A percentile compares a stretch with the other conserved stretches of the same genome.
phyloP scores from a whole-genome alignment of 805 yeast species.

The Tetrapisispora namnaoensis region DNA sequence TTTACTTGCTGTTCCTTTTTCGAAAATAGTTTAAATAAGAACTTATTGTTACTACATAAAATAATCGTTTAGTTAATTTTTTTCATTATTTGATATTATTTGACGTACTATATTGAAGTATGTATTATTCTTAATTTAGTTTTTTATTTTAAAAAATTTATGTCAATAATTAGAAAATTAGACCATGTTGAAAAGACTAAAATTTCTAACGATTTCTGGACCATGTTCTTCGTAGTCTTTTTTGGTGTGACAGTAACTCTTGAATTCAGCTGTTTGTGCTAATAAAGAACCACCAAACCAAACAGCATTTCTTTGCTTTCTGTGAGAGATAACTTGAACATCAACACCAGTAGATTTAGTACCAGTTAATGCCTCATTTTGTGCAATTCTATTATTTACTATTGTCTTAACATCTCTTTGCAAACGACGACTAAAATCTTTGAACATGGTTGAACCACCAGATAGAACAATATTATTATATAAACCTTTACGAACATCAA shows the following conservation, averaged over 20 bases:
- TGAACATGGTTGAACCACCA: constrained; percentile 98
- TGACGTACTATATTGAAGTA: background rate
- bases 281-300: constrained; percentile 98
- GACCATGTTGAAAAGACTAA: constrained; percentile 88
- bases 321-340: constrained; percentile 93
- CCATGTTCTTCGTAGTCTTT: constrained; percentile 97
- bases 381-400: constrained; percentile 80
- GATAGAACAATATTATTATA: constrained; percentile 91
- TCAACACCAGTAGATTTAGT: constrained; percentile 86
- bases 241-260: constrained; percentile 92
- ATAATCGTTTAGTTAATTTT: background rate
- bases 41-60: background rate
- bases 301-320: constrained; percentile 96
- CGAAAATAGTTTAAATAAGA: background rate
- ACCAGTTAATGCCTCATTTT: constrained; percentile 66
- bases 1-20: background rate
- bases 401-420: constrained; percentile 86
- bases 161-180: constrained; percentile 22
- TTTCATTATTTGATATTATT: background rate
- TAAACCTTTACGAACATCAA: constrained; percentile 94
- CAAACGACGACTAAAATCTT: constrained; percentile 93
- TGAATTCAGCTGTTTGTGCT: constrained; percentile 96
- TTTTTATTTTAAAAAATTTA: background rate
- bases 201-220: constrained; percentile 94
- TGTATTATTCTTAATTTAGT: background rate